A percentile compares a stretch with the other conserved stretches of the same genome.
phyloP scores from a whole-genome alignment of 495 filamentous ascomycete species.

The Paragyromitra xinjiangensis region DNA sequence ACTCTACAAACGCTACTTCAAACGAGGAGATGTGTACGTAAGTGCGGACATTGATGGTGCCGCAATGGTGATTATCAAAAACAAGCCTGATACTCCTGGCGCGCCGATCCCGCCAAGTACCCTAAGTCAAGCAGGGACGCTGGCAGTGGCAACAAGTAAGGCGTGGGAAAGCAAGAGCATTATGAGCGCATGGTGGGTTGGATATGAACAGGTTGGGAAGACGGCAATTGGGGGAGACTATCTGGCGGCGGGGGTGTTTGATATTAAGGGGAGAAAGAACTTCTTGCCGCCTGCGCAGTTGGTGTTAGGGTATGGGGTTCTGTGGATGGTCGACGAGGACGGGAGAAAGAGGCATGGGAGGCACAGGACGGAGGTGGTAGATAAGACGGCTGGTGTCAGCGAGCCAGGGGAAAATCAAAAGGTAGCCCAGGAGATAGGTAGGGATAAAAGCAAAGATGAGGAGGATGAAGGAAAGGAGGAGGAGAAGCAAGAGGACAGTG shows the following conservation, averaged over 20 bases:
- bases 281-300: constrained; percentile 88
- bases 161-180: constrained; percentile 96
- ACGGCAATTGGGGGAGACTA: constrained; percentile 80
- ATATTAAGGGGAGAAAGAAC: constrained; percentile 84
- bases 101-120: constrained; percentile 91
- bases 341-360: constrained; percentile 82
- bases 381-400: neutral
- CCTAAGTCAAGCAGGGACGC: constrained; percentile 83
- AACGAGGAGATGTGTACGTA: constrained; percentile 89
- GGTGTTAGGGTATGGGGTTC: constrained; percentile 82
- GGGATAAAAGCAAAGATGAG: constrained; percentile 49
- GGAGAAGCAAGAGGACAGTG: constrained; percentile 58
- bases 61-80: constrained; percentile 83
- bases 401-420: neutral
- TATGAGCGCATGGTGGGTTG: constrained; percentile 95
- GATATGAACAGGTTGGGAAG: constrained; percentile 87
- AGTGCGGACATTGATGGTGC: constrained; percentile 91
- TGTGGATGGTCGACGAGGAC: constrained; percentile 89
- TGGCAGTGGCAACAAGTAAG: constrained; percentile 81
- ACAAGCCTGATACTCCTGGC: constrained; percentile 74
- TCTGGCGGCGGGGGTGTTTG: constrained; percentile 77
- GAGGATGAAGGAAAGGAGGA: constrained; percentile 18
- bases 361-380: constrained; percentile 69
- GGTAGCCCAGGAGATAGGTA: constrained; percentile 53
- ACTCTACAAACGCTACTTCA: constrained; percentile 82